Evolutionary conservation across 106 monocot genomes (phyloP), one percentile per base, ranked within the genome.

Genomic region (Amphibolis antarctica): DNA sequence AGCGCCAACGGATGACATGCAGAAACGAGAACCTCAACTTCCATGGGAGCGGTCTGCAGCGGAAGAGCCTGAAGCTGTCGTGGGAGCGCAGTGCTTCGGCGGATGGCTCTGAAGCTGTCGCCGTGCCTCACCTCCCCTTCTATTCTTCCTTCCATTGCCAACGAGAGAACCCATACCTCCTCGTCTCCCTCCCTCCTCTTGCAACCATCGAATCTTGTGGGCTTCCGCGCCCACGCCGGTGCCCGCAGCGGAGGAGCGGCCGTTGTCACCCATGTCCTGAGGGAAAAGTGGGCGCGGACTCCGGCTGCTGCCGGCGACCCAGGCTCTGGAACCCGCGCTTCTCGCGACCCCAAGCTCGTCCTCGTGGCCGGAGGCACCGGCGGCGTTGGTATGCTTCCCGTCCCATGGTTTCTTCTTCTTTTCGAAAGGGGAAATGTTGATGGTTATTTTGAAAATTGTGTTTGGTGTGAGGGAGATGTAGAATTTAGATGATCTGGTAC

Each of bases 281-380:
- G 56, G 67, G 77, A 74, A 54, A 72, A 81, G 29, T 78, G 72
- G 64, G 29, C 47, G 29, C 79, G 42, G 22, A 27, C 62, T 43
- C 44, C 66, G 25, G 25, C 26, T 5, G 30, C 65, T 46, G 63
- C 28, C 0, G 77, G 64, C n/a, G 29, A 66, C 10, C 19, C 62
- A 22, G 0, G 13, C n/a, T 51, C 66, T 36, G 66, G 43, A 36
- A 42, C 59, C 1, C 19, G 53, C 28, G 22, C 71, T 10, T 51
- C 71, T 22, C 63, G 74, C 9, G 58, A 62, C 28, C 18, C 58
- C 17, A 83, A 81, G 78, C 61, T 78, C n/a, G 83, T 88, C 55
- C 81, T 88, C 31, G 87, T 88, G 28, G 70, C 78, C 21, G 87
- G 87, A n/a, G 87, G 78, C 31, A 73, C 80, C n/a, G 87, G 87